These are phyloP conservation scores for Annona squamosa DNA, from an alignment of 164 flowering plant genomes.

Conservation along the genomic window DNA sequence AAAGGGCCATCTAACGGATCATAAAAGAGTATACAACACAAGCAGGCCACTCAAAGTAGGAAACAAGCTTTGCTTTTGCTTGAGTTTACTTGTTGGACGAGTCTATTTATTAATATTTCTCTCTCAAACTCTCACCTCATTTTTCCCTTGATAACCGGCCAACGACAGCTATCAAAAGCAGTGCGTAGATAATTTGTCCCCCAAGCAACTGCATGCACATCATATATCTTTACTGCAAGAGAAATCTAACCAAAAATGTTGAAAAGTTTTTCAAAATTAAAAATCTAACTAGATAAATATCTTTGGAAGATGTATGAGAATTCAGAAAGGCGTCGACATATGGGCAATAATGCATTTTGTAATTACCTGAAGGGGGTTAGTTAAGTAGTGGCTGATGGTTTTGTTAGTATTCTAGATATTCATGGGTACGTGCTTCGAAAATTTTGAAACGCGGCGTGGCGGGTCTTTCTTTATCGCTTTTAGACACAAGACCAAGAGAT, in stretches of 20 bases:
- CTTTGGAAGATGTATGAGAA: too few species aligned
- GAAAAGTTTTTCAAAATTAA: too few species aligned
- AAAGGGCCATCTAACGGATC: conserved; percentile 3
- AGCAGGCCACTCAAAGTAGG: conserved; percentile 8
- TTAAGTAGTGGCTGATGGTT: neutral
- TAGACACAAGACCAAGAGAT: neutral
- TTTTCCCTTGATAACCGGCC: conserved; percentile 4
- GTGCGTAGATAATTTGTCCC: conserved; percentile 1
- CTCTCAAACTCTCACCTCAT: neutral
- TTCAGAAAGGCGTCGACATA: too few species aligned
- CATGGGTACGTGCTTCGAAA: neutral
- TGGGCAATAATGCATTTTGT: too few species aligned
- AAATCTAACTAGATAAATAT: too few species aligned
- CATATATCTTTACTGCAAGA: neutral
- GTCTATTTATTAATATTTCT: neutral
- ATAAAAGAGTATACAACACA: neutral
- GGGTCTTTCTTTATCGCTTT: neutral
- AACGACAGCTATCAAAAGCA: conserved; percentile 4
- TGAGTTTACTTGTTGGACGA: conserved; percentile 2
- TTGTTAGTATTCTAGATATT: neutral
- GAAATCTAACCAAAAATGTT: too few species aligned
- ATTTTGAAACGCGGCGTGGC: neutral
- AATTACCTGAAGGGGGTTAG: too few species aligned
- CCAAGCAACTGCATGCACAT: neutral
- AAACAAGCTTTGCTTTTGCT: conserved; percentile 9